phyloP scores from a whole-genome alignment of 768 basidiomycete genomes.

The Mycena belliarum region DNA sequence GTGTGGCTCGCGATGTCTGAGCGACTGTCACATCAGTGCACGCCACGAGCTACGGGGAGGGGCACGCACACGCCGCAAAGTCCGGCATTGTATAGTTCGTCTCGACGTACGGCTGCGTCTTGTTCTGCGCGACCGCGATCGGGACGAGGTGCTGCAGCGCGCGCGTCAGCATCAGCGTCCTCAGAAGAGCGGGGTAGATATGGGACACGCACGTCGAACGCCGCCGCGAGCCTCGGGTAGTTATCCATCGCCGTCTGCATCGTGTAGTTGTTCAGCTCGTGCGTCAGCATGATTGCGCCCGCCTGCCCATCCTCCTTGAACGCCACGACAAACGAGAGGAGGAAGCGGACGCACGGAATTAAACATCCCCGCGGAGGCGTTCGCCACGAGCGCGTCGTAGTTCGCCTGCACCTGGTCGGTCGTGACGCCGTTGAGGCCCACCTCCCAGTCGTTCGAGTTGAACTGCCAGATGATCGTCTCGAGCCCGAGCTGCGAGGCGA shows the following conservation, averaged over 20 bases:
- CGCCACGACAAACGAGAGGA: neutral
- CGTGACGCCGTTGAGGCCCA: neutral
- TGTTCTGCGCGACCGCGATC: constrained; percentile 52
- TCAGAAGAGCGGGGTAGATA: too few relatives aligned
- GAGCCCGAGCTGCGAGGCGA: constrained; percentile 10
- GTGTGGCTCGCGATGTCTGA: too few relatives aligned
- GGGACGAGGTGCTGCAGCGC: constrained; percentile 46
- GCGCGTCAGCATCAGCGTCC: too few relatives aligned
- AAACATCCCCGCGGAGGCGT: neutral
- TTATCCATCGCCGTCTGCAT: constrained; percentile 58
- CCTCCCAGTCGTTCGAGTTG: constrained; percentile 43
- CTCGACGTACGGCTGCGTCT: constrained; percentile 54
- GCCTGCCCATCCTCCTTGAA: neutral
- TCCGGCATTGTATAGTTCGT: constrained; percentile 22
- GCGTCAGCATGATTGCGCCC: constrained; percentile 32
- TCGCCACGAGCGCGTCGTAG: constrained; percentile 3
- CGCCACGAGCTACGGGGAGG: neutral
- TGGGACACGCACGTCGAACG: constrained; percentile 41
- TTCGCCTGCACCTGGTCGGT: neutral
- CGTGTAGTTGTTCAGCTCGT: constrained; percentile 61
- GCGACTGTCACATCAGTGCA: too few relatives aligned
- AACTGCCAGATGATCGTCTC: constrained; percentile 72
- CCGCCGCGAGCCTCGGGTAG: constrained; percentile 43
- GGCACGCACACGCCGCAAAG: neutral
- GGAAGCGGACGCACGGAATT: neutral